These are phyloP conservation scores for Deinandra increscens DNA, from an alignment of 129 eudicot genomes.

Conservation along the genomic window DNA sequence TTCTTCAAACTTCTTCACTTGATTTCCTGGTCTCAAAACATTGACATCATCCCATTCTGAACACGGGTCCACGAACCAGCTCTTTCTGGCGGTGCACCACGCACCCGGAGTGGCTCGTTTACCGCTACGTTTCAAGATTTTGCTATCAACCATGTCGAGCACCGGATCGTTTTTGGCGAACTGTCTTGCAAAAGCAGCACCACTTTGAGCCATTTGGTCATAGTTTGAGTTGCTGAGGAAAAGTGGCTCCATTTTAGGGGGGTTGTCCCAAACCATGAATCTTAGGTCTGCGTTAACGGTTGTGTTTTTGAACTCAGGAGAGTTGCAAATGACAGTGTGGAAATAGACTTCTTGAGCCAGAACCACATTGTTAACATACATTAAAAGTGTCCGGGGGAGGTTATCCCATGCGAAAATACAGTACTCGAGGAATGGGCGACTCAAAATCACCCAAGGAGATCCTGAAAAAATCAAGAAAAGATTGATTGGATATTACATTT, in stretches of 20 bases:
- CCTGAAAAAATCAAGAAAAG: slow-evolving; percentile 46
- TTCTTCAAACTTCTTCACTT: slow-evolving; percentile 49
- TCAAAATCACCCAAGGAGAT: slow-evolving; percentile 95
- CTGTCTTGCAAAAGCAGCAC: slow-evolving; percentile 88
- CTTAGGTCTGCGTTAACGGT: slow-evolving; percentile 77
- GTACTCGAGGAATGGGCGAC: slow-evolving; percentile 81
- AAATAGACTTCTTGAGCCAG: slow-evolving; percentile 88
- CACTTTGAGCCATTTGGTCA: slow-evolving; percentile 67
- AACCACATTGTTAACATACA: slow-evolving; percentile 69
- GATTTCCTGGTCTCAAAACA: slow-evolving; percentile 74
- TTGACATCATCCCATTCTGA: slow-evolving; percentile 91
- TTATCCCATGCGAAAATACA: slow-evolving; percentile 97
- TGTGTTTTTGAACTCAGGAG: slow-evolving; percentile 82
- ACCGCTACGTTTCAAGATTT: slow-evolving; percentile 67
- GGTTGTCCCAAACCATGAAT: slow-evolving; percentile 90
- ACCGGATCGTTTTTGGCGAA: slow-evolving; percentile 64
- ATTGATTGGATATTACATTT: not conserved
- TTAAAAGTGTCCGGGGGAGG: slow-evolving; percentile 83
- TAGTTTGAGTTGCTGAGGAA: slow-evolving; percentile 55
- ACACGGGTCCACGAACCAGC: slow-evolving; percentile 81
- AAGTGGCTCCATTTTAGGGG: slow-evolving; percentile 96
- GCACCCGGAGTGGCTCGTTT: slow-evolving; percentile 74
- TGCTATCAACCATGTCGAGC: slow-evolving; percentile 70
- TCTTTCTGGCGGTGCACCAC: slow-evolving; percentile 75
- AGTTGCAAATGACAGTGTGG: slow-evolving; percentile 82